These are phyloP conservation scores for Aspergillus nomiae DNA, from an alignment of 2,329 filamentous ascomycete species.

Conservation along the genomic window DNA sequence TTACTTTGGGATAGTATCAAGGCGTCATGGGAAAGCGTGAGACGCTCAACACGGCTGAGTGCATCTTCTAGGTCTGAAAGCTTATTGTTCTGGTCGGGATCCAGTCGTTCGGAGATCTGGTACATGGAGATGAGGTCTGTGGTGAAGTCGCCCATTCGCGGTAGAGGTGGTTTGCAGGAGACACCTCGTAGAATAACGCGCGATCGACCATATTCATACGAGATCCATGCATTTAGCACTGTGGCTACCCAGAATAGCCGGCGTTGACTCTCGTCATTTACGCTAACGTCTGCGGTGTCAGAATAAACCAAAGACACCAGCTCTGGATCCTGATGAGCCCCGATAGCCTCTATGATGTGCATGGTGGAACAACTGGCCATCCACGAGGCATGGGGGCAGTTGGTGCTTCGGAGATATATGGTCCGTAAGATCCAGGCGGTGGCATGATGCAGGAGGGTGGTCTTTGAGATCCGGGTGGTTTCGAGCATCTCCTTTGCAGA, in stretches of 20 bases:
- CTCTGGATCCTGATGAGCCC: constrained; percentile 16
- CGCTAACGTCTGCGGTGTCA: constrained; percentile 8
- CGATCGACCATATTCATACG: constrained; percentile 21
- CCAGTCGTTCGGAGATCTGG: constrained; percentile 16
- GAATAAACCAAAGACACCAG: constrained; percentile 15
- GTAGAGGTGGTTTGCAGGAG: constrained; percentile 10
- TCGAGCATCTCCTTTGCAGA: constrained; percentile 50
- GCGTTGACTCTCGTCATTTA: constrained; percentile 5
- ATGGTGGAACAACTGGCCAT: constrained; percentile 60
- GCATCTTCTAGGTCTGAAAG: constrained; percentile 9
- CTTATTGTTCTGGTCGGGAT: constrained; percentile 12
- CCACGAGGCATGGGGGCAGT: constrained; percentile 54
- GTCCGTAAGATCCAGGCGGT: constrained; percentile 54
- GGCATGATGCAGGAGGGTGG: constrained; percentile 24
- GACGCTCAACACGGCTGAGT: constrained; percentile 6
- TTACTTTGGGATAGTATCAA: constrained; percentile 17
- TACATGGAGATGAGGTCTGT: constrained; percentile 13
- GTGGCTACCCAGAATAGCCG: constrained; percentile 22
- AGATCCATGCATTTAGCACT: constrained; percentile 22
- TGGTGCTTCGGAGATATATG: constrained; percentile 55
- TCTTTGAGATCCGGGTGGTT: constrained; percentile 28
- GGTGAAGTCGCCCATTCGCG: constrained; percentile 11
- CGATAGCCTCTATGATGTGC: constrained; percentile 59
- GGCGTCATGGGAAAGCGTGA: constrained; percentile 8
- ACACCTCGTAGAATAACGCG: constrained; percentile 14